These are phyloP conservation scores for Penicillium sp. DNA, from an alignment of 2,329 filamentous ascomycete genomes.

Conservation along the genomic window DNA sequence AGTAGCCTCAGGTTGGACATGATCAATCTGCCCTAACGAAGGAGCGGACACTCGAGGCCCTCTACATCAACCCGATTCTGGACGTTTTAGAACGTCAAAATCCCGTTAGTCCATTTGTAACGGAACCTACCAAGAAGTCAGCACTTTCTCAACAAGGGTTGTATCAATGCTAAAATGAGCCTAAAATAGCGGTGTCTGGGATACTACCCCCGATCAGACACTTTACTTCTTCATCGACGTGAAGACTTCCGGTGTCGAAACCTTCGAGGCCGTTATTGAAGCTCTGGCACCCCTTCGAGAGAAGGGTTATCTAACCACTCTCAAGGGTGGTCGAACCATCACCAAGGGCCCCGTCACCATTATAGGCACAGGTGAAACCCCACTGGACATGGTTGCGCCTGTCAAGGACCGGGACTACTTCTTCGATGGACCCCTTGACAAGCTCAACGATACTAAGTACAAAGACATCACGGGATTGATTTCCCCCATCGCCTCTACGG, in stretches of 20 bases:
- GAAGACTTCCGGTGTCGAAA: constrained; percentile 57
- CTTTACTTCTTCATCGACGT: constrained; percentile 65
- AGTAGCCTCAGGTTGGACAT: constrained; percentile 52
- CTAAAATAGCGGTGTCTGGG: constrained; percentile 54
- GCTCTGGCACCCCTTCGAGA: constrained; percentile 58
- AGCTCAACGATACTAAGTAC: constrained; percentile 41
- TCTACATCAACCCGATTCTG: constrained; percentile 61
- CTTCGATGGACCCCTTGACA: constrained; percentile 57
- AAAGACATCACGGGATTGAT: constrained; percentile 48
- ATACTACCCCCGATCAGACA: constrained; percentile 55
- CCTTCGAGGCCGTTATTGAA: constrained; percentile 56
- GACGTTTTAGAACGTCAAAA: constrained; percentile 57
- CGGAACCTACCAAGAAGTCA: constrained; percentile 50
- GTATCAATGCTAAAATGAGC: background rate
- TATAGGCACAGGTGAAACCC: constrained; percentile 60
- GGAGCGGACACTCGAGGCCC: constrained; percentile 53
- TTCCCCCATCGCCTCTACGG: constrained; percentile 55
- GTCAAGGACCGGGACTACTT: constrained; percentile 55
- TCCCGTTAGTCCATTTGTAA: constrained; percentile 51
- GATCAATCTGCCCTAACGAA: constrained; percentile 52
- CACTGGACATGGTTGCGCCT: constrained; percentile 48
- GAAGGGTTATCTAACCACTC: constrained; percentile 53
- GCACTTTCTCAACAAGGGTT: background rate
- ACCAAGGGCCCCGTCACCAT: constrained; percentile 56
- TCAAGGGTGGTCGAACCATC: constrained; percentile 46